Base-by-base conservation (phyloP, 352 stramenopile genomes). In the Phytophthora sp. region DNA sequence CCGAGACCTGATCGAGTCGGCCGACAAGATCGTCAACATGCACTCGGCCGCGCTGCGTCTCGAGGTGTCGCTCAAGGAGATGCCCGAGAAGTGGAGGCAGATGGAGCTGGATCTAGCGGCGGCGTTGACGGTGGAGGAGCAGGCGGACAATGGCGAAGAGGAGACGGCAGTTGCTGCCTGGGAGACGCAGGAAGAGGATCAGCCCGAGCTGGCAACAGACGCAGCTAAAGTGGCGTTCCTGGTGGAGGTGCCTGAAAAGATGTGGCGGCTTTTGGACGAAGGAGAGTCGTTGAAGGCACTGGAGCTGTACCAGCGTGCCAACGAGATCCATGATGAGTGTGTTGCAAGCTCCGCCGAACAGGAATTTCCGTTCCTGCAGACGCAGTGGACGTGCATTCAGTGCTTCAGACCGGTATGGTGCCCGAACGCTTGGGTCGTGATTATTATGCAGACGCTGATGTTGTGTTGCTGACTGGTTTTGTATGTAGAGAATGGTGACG, bases 21-120 rank as follows among this genome's bases (percentile, higher is more conserved):
- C 92, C 1, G 92, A 98, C 71, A 92, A 92, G 62, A 97, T 98
- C 42, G 83, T 97, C 11, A 95, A 77, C 28, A 98, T 98, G 92
- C 89, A 97, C 60, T 92, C 94, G 52, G 84, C 85, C 2, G 86
- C 88, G 10, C 62, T 95, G 54, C 78, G 78, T n/a, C 77, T 96
- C 13, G 86, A 94, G 41, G 72, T 79, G 30, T 89, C 86, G 13
- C 70, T 96, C 10, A 86, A 91, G 54, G 86, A 96, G 54, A 93
- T 96, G 88, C 84, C 88, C 0, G 64, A 81, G n/a, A 79, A 88
- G 58, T 96, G 88, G 88, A 81, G 81, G 24, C 59, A 71, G 26
- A 84, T 94, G 54, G 82, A 95, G 42, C 54, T 63, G 15, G 50
- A 45, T 39, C 61, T 92, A 6, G 48, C 55, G 0, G 34, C 15